Base-by-base conservation (phyloP, 768 basidiomycete species). In the Kwoniella sp. region DNA sequence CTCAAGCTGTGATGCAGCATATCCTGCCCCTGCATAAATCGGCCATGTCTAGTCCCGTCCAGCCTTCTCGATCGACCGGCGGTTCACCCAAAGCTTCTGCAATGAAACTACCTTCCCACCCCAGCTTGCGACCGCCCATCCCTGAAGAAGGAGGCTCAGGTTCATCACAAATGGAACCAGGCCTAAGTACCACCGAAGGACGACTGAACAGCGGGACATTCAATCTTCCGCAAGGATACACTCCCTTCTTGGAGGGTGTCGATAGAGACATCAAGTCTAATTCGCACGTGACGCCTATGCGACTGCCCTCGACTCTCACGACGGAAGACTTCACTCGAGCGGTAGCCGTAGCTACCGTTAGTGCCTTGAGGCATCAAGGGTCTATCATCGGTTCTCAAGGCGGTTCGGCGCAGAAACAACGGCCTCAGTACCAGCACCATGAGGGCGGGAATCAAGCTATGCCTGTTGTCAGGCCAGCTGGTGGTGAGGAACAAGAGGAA, bases 271-370 rank as follows among this genome's bases (percentile, higher is more conserved):
- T 68, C 55, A 72, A 69, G 37, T 61, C 69, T 17, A 46, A 50
- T 0, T 60, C 65, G 10, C 64, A 71, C 19, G n/a, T 79, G 19
- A 68, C 80, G 0, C 75, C 73, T 2, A 76, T 80, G 55, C 57
- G 75, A 22, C 81, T 91, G 10, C 88, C 90, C 2, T 83, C 85
- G 60, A 84, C 83, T 27, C 81, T 94, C 82, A 88, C 88, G 0
- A 85, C 87, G 10, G 92, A 97, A 65, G 93, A 95, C 67, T 92
- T 96, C 71, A 92, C 92, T 10, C 85, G 92, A 6, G 94, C 92
- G 12, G 92, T 97, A 9, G 92, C 94, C 12, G 92, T 91, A 15
- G 92, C 92, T 8, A 96, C 94, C 2, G 93, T 94, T 21, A 91
- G 88, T 65, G 93, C 94, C 0, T 80, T 97, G 63, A 83, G 91